These are phyloP conservation scores for Phytopythium vexans DNA, from an alignment of 352 stramenopile genomes.

Conservation along the genomic window DNA sequence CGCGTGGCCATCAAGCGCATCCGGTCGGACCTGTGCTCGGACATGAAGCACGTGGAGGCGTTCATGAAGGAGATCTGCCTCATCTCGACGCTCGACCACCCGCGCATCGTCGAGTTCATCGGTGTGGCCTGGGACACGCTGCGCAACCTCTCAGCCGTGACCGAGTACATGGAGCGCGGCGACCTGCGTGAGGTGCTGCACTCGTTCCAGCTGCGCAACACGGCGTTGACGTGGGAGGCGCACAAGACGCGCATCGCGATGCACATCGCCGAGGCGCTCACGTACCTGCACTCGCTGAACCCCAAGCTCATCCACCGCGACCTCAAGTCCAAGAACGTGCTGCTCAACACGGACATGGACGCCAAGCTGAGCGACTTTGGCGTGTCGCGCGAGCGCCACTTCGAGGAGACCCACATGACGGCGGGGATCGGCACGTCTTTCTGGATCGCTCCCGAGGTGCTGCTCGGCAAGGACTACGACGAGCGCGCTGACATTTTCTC, in stretches of 20 bases:
- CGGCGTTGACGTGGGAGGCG: constrained; percentile 35
- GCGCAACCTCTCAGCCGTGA: constrained; percentile 51
- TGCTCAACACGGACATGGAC: constrained; percentile 43
- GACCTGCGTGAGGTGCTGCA: constrained; percentile 62
- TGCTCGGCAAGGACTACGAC: constrained; percentile 54
- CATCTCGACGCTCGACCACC: constrained; percentile 52
- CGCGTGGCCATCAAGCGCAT: constrained; percentile 70
- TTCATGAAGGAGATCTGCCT: constrained; percentile 73
- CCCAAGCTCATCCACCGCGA: constrained; percentile 54
- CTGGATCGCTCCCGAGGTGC: constrained; percentile 69
- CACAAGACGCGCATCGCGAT: constrained; percentile 53
- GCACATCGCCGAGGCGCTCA: constrained; percentile 57
- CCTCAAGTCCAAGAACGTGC: constrained; percentile 40
- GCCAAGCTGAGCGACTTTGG: constrained; percentile 81
- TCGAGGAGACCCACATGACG: constrained; percentile 68
- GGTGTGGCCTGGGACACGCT: constrained; percentile 63
- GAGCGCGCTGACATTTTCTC: constrained; percentile 59
- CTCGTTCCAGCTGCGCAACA: constrained; percentile 41
- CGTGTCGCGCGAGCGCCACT: constrained; percentile 52
- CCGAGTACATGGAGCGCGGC: constrained; percentile 71
- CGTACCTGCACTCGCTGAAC: constrained; percentile 64
- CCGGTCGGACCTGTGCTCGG: constrained; percentile 35
- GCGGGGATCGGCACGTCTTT: constrained; percentile 63
- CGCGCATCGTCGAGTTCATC: constrained; percentile 65
- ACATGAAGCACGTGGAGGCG: constrained; percentile 53